Percentiles rank a stretch among this genome's conserved stretches.
Conservation (phyloP, 2,329 filamentous ascomycete species). For the Ceratocystis variospora region DNA sequence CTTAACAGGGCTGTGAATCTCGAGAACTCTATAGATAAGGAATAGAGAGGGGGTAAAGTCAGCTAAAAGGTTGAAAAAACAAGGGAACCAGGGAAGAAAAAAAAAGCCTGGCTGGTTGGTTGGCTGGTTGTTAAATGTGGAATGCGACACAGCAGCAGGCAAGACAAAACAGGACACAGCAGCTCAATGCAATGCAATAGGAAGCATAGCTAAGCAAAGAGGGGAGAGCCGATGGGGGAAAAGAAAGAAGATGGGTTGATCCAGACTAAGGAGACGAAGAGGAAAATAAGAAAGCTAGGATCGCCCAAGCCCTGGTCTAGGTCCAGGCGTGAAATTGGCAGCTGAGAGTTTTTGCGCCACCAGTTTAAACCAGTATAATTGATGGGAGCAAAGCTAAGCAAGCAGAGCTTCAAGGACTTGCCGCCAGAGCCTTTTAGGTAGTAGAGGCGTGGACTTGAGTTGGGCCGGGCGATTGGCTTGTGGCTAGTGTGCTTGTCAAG, state of each 20-base stretch:
- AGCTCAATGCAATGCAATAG: not conserved
- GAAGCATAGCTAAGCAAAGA: not conserved
- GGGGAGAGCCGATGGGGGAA: not conserved
- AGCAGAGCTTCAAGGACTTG: no score
- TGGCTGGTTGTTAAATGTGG: not conserved
- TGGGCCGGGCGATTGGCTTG: not conserved
- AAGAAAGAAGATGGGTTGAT: not conserved
- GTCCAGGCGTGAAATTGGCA: constrained; percentile 5
- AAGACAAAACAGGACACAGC: not conserved
- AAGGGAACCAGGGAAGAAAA: constrained; percentile 10
- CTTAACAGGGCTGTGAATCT: constrained; percentile 10
- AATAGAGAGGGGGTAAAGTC: constrained; percentile 1
- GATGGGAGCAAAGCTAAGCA: no score
- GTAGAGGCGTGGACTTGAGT: no score
- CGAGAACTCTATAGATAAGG: constrained; percentile 11
- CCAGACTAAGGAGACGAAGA: not conserved
- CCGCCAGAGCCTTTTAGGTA: no score
- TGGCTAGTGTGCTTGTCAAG: not conserved
- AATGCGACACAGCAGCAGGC: not conserved
- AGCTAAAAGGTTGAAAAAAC: not conserved
- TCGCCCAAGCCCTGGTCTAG: not conserved
- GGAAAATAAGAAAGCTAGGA: constrained; percentile 1
- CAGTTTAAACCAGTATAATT: not conserved
- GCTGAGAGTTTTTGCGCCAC: constrained; percentile 3
- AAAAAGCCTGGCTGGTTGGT: constrained; percentile 6